Base-by-base conservation (phyloP, 305 asterid species). In the Andrographis paniculata region DNA sequence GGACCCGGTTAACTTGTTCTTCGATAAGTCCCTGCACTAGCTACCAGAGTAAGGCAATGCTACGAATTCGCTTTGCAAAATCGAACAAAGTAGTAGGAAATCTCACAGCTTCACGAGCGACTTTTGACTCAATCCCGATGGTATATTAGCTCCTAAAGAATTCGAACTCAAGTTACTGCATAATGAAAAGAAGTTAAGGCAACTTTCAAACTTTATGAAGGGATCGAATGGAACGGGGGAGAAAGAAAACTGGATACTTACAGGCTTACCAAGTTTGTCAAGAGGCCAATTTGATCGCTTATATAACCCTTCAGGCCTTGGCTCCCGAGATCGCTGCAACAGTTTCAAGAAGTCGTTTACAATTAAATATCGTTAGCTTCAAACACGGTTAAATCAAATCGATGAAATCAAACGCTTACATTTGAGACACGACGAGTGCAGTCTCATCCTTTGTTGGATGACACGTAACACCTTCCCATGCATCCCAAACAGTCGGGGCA, bases 401-500 rank as follows among this genome's bases (percentile, higher is more conserved):
- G n/a, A n/a, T n/a, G n/a, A n/a, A n/a, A n/a, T n/a, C 35, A 42
- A 48, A 39, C 17, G 45, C 86, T 65, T 51, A 91, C 99, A 91
- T 83, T 67, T 83, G 95, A 39, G 93, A 80, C 35, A 91, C 56
- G 33, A 78, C 85, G 20, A 91, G 93, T 35, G 67, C 71, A 48
- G 87, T 57, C 10, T 70, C 88, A 23, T 77, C 61, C 38, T 75
- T 77, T 20, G 58, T 44, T 39, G 69, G 51, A 69, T 61, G 92
- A 58, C 99, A 91, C 6, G 96, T 75, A 50, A 91, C 93, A 58
- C 99, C 95, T 69, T 91, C 99, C 99, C 99, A 91, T 47, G 99
- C 96, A 75, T 87, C 99, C 99, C 99, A 91, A 36, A 64, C 65
- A 19, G 99, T 75, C 50, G 99, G 99, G 56, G 96, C 96, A 62